Evolutionary conservation across 2,329 filamentous ascomycete species (phyloP).

Genomic region (Diaporthe ilicicola): DNA sequence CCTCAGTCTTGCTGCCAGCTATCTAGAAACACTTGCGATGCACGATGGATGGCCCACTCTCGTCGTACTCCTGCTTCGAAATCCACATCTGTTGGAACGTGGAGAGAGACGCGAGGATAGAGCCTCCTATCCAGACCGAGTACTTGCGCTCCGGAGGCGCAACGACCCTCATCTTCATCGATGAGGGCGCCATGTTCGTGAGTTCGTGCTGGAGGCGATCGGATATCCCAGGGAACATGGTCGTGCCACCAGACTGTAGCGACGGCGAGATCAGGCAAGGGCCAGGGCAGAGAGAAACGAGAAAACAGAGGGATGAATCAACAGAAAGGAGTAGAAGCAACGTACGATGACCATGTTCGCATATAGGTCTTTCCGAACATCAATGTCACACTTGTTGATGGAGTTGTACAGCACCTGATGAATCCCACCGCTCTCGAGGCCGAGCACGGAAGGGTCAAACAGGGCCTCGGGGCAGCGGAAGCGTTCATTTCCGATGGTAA

Average conservation of each 20-base stretch:
- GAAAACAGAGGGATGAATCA: neutral
- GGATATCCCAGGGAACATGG: constrained; percentile 99
- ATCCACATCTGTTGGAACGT: constrained; percentile 99
- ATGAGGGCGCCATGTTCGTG: constrained; percentile 97
- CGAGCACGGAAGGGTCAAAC: constrained; percentile 98
- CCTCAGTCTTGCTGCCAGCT: too few species aligned
- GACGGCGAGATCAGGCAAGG: too few species aligned
- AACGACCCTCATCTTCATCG: constrained; percentile 99
- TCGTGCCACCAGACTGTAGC: constrained; percentile 97
- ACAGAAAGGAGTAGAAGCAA: constrained; percentile 39
- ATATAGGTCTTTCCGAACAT: constrained; percentile 99
- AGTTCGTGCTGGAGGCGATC: constrained; percentile 99
- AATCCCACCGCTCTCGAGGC: constrained; percentile 98
- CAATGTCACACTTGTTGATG: constrained; percentile 99
- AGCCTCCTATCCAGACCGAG: constrained; percentile 99
- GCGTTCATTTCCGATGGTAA: constrained; percentile 99
- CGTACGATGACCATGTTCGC: constrained; percentile 99
- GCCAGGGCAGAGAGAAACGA: constrained; percentile 43
- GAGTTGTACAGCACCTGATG: constrained; percentile 99
- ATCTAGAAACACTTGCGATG: constrained; percentile 99
- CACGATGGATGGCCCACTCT: constrained; percentile 98
- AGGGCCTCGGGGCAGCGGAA: constrained; percentile 99
- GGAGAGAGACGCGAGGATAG: constrained; percentile 97
- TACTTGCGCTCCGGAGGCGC: constrained; percentile 99
- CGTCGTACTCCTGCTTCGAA: constrained; percentile 99